These are phyloP conservation scores for Dryas integrifolia DNA, from an alignment of 331 rosid genomes.

Conservation along the genomic window DNA sequence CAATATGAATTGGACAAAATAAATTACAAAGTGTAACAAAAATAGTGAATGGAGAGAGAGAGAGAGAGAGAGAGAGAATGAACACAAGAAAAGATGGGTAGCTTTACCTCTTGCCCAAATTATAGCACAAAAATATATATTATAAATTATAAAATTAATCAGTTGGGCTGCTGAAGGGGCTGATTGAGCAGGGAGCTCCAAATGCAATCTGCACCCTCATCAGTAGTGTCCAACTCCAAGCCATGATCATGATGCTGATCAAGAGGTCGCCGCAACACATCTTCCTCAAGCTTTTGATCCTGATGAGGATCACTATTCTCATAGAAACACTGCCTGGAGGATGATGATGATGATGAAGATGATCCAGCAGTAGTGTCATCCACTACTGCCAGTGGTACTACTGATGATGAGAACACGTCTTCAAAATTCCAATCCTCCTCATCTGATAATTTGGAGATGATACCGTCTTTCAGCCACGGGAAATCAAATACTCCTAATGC, in stretches of 20 bases:
- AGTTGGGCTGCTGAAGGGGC: constrained; percentile 36
- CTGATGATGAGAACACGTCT: constrained; percentile 47
- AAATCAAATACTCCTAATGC: constrained; percentile 76
- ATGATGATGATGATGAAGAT: too few relatives aligned
- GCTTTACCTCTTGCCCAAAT: too few relatives aligned
- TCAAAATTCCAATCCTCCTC: constrained; percentile 54
- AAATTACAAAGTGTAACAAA: too few relatives aligned
- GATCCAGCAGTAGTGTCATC: constrained; percentile 1
- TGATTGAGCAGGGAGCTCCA: constrained; percentile 49
- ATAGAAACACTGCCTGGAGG: constrained; percentile 30
- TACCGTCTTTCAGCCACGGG: constrained; percentile 90
- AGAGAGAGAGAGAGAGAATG: background rate
- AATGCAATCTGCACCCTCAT: constrained; percentile 53
- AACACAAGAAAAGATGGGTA: background rate
- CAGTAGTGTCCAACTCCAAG: constrained; percentile 42
- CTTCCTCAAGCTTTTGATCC: constrained; percentile 31
- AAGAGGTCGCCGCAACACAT: constrained; percentile 28
- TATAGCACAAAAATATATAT: too few relatives aligned
- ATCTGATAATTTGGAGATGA: constrained; percentile 38
- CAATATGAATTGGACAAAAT: too few relatives aligned
- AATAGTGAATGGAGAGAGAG: too few relatives aligned
- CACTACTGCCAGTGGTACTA: constrained; percentile 19
- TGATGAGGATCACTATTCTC: constrained; percentile 24
- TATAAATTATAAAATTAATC: background rate
- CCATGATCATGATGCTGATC: constrained; percentile 36